Evolutionary conservation across 2,329 filamentous ascomycete species (phyloP), one percentile per base, ranked within the genome.

Genomic region (Claviceps cyperi): DNA sequence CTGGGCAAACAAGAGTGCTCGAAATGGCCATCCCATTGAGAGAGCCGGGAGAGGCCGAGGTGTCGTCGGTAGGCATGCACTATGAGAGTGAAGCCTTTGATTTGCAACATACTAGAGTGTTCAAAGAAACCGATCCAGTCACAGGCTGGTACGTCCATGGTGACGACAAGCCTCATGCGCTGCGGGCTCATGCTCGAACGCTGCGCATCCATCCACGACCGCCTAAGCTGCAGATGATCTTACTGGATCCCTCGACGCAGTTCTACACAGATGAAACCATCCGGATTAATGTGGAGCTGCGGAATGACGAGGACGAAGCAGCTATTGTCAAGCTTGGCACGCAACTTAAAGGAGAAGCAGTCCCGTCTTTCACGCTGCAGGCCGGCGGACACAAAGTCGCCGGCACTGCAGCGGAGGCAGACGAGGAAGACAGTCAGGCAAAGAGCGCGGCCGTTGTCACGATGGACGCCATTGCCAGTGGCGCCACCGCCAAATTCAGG

Each of bases 251-350:
- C 7, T 71, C 75, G 51, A 74, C 79, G 13, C 82, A 89, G 50
- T 94, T 91, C 64, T 97, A 95, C 62, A 86, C 85, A 1, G 84
- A 94, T 58, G 92, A 98, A 67, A 64, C 70, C 0, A 77, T 96
- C 28, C 70, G 70, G 6, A 64, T 97, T 21, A 68, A 75, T 0
- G 71, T 97, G 39, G 77, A 83, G 43, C 69, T 96, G 3, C 60
- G 80, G 51, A 98, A 98, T 57, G 81, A 81, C 46, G 92, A 98
- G 69, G 86, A 88, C 5, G 83, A 87, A 53, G 78, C 84, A 15
- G 84, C 86, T 0, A 76, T 80, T 53, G 80, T 85, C 21, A 82
- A 80, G 51, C 67, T 94, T 7, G 81, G 89, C 54, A 73, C 85
- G 19, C 72, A 78, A 43, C 64, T 94, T 3, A 73, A 82, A 41